Evolutionary conservation across 208 protist species (phyloP).

Genomic region (Tritrichomonas foetus): DNA sequence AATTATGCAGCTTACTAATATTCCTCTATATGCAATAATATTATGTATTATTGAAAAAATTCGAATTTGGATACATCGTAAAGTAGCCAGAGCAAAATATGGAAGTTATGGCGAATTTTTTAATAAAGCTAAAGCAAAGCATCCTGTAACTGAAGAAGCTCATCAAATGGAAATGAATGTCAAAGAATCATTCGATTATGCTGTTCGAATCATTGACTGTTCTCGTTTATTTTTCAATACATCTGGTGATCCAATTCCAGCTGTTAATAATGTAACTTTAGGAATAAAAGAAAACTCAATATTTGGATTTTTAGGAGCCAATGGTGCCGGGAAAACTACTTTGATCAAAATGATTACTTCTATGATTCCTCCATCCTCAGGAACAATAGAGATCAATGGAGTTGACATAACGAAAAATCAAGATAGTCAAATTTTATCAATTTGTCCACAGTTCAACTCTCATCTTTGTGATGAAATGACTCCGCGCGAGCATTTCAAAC

Average conservation of each 20-base stretch:
- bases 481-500: background rate
- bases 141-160: background rate
- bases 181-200: background rate
- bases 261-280: background rate
- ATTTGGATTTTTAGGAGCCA: slow-evolving; percentile 41
- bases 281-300: background rate
- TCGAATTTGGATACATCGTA: background rate
- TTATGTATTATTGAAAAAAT: background rate
- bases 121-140: background rate
- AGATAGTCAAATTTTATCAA: background rate
- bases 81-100: background rate
- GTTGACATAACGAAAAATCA: background rate
- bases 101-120: background rate
- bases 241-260: background rate
- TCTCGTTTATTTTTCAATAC: background rate
- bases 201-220: background rate
- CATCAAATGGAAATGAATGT: background rate
- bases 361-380: background rate
- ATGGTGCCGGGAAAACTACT: slow-evolving; percentile 48
- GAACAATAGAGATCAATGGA: slow-evolving; percentile 11
- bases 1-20: background rate
- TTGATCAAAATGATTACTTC: slow-evolving; percentile 42
- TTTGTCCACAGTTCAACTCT: slow-evolving; percentile 27
- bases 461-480: slow-evolving; percentile 6
- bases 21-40: background rate